A percentile compares a stretch with the other conserved stretches of the same genome.
phyloP scores from a whole-genome alignment of 2,329 filamentous ascomycete species.

The Colletotrichum tropicicola region DNA sequence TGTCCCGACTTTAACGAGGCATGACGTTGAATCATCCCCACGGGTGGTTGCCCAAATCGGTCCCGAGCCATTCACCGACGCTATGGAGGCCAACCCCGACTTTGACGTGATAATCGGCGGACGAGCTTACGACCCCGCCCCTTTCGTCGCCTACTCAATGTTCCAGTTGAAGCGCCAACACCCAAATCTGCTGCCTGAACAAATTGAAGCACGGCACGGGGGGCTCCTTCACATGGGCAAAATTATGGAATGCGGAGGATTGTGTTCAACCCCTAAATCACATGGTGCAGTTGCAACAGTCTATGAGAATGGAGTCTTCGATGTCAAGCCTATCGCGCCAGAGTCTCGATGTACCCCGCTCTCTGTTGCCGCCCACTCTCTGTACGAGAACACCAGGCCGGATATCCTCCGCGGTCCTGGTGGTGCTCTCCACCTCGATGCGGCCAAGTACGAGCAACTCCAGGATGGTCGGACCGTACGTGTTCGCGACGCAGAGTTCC shows the following conservation, averaged over 20 bases:
- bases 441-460: conserved; percentile 52
- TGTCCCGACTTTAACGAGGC: conserved; percentile 48
- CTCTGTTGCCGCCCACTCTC: conserved; percentile 60
- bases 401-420: conserved; percentile 60
- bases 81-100: conserved; percentile 49
- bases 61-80: conserved; percentile 52
- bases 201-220: conserved; percentile 38
- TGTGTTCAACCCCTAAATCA: conserved; percentile 57
- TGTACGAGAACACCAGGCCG: conserved; percentile 64
- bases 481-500: conserved; percentile 47
- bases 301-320: conserved; percentile 52
- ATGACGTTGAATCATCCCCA: conserved; percentile 46
- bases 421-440: conserved; percentile 51
- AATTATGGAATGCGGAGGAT: conserved; percentile 61
- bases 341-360: conserved; percentile 53
- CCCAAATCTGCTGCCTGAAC: neutral
- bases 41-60: conserved; percentile 56
- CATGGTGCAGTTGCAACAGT: conserved; percentile 50
- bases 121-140: conserved; percentile 50
- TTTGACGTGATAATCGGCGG: conserved; percentile 59
- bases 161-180: conserved; percentile 26
- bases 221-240: conserved; percentile 62
- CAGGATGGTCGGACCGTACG: conserved; percentile 46
- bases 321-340: conserved; percentile 52
- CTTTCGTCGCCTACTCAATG: conserved; percentile 46